Base-by-base conservation (phyloP, 2,329 filamentous ascomycete genomes). In the Trichoderma simmonsii region DNA sequence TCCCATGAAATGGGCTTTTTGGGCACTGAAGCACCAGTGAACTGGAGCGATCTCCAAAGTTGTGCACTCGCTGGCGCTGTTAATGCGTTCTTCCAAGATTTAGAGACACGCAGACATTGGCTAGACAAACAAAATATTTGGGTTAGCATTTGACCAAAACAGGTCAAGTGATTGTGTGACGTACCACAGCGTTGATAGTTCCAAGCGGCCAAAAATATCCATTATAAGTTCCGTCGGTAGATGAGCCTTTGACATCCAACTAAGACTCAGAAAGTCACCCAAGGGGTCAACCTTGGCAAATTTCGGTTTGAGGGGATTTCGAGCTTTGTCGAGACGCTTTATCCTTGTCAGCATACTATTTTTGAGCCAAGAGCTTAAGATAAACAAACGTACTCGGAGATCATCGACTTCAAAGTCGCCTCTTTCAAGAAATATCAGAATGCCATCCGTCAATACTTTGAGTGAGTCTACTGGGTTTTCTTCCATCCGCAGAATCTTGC, bases 391-490 rank as follows among this genome's bases (percentile, higher is more conserved):
- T 60, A 43, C 66, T 54, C 56, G 36, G n/a, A 70, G 18, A 36
- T 62, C 36, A 12, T 51, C 66, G 11, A 61, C 15, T 62, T 61
- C 39, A 26, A 61, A 51, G 32, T 26, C 30, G 21, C 28, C 66
- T 26, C 57, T 75, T 24, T 72, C 74, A 51, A 76, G 75, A 39
- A 76, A 78, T 26, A 79, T 79, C 43, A 83, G 78, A 61, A 84
- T 79, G 4, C 82, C 83, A 12, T 82, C 79, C 69, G 73, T 81
- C 72, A 82, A 83, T 9, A 84, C 73, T 36, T 80, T 80, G 80
- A 82, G 83, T 1, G 83, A 83, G 63, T 81, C 79, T 28, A 81
- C 78, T 48, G 79, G 69, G 9, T 83, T 79, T 73, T 81, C 81
- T 70, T 81, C 78, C 2, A 82, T 76, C 9, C 81, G 78, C 6